A percentile compares a stretch with the other conserved stretches of the same genome.
Evolutionary conservation across 257 asterid genomes (phyloP).

Genomic region (Solanum arcanum): DNA sequence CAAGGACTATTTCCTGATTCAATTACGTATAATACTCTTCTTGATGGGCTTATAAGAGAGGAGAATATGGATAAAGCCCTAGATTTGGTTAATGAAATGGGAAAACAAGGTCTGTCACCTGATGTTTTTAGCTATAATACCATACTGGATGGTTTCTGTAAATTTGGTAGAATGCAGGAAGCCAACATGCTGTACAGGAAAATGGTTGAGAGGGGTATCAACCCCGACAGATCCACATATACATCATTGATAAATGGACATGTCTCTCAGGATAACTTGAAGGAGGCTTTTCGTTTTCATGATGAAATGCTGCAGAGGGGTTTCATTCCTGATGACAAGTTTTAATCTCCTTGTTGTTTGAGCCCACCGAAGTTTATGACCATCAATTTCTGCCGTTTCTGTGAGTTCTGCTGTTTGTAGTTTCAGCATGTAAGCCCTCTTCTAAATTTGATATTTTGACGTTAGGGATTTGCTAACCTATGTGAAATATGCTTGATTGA

Average conservation of each 20-base stretch:
- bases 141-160: slow-evolving; percentile 45
- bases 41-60: slow-evolving; percentile 58
- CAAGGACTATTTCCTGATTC: slow-evolving; percentile 42
- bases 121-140: slow-evolving; percentile 49
- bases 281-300: slow-evolving; percentile 59
- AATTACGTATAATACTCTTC: slow-evolving; percentile 51
- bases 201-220: slow-evolving; percentile 35
- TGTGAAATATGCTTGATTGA: not conserved
- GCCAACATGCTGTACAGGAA: slow-evolving; percentile 30
- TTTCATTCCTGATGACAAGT: slow-evolving; percentile 65
- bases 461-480: not conserved
- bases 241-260: slow-evolving; percentile 50
- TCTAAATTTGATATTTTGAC: not conserved
- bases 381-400: not conserved
- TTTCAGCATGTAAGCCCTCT: not conserved
- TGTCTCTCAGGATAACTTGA: slow-evolving; percentile 45
- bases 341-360: slow-evolving; percentile 17
- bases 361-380: not conserved
- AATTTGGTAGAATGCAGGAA: slow-evolving; percentile 56
- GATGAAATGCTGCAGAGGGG: slow-evolving; percentile 69
- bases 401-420: not conserved
- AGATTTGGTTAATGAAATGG: slow-evolving; percentile 45
- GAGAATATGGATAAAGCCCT: slow-evolving; percentile 42
- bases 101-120: slow-evolving; percentile 29
- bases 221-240: slow-evolving; percentile 46